These are phyloP conservation scores for Microbotryum saponariae DNA, from an alignment of 1,284 basidiomycete genomes.

Conservation along the genomic window DNA sequence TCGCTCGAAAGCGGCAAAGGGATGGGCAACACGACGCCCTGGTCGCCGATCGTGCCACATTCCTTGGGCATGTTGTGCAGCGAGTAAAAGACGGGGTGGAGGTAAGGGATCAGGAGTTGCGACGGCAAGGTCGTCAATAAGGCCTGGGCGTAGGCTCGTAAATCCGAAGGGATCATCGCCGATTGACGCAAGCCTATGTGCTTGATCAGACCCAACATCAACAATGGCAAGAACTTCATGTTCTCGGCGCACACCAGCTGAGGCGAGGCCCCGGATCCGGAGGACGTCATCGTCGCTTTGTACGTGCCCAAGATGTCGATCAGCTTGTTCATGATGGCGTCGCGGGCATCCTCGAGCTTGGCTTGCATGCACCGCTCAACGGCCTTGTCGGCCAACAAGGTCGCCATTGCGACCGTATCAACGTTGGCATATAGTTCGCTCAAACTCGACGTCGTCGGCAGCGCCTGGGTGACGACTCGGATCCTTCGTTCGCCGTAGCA, in stretches of 20 bases:
- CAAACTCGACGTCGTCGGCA: constrained; percentile 86
- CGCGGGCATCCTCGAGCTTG: constrained; percentile 87
- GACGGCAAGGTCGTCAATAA: constrained; percentile 84
- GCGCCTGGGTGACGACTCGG: constrained; percentile 83
- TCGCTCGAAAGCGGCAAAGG: constrained; percentile 90
- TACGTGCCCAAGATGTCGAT: constrained; percentile 86
- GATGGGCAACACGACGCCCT: constrained; percentile 71
- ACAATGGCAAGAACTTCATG: constrained; percentile 83
- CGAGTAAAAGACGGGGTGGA: constrained; percentile 91
- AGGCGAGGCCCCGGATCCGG: constrained; percentile 85
- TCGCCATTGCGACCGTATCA: constrained; percentile 86
- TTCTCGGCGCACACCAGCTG: constrained; percentile 88
- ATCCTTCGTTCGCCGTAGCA: constrained; percentile 94
- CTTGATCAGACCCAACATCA: constrained; percentile 84
- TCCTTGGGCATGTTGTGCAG: constrained; percentile 89
- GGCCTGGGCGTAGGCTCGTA: constrained; percentile 89
- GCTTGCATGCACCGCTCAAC: constrained; percentile 81
- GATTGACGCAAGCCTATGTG: constrained; percentile 93
- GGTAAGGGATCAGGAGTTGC: constrained; percentile 83
- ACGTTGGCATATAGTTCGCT: constrained; percentile 92
- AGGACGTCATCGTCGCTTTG: constrained; percentile 93
- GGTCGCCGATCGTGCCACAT: constrained; percentile 65
- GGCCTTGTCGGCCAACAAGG: constrained; percentile 89
- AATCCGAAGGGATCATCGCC: constrained; percentile 89
- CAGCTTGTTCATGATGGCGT: constrained; percentile 80